Percentiles rank a stretch among this genome's conserved stretches.
Evolutionary conservation across 2,329 filamentous ascomycete species (phyloP).

Genomic region (Trichoderma sp.): DNA sequence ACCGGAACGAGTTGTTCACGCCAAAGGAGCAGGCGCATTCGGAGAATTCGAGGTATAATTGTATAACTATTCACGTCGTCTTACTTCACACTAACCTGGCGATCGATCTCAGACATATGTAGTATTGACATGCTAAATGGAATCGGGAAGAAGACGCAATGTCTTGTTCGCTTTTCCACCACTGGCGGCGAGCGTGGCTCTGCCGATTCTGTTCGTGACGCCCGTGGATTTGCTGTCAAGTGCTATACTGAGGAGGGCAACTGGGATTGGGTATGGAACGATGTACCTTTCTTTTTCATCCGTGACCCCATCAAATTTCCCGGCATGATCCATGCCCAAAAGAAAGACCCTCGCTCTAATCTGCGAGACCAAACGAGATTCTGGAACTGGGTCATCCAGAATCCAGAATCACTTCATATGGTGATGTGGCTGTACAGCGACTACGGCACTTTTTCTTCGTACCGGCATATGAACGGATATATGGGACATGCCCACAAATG

Average conservation of each 20-base stretch:
- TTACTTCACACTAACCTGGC: not conserved
- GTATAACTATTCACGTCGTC: not conserved
- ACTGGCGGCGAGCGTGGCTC: not conserved
- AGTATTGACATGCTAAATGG: not conserved
- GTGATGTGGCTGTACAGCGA: not conserved
- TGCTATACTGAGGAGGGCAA: not conserved
- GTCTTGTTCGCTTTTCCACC: not conserved
- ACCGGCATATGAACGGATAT: not conserved
- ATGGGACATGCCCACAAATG: not conserved
- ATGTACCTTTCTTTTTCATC: not conserved
- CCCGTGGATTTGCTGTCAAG: not conserved
- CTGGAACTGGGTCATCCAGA: not conserved
- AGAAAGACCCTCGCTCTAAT: not conserved
- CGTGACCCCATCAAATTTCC: not conserved
- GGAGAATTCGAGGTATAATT: not conserved
- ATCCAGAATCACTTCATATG: not conserved
- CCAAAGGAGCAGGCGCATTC: not conserved
- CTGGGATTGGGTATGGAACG: not conserved
- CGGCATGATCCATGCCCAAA: not conserved
- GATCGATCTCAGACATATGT: not conserved
- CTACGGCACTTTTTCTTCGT: not conserved
- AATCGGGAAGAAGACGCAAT: not conserved
- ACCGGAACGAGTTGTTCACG: not conserved
- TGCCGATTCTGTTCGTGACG: not conserved
- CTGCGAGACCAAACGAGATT: not conserved